Evolutionary conservation across 2,329 filamentous ascomycete species (phyloP).

Genomic region (Penicillium sp.): DNA sequence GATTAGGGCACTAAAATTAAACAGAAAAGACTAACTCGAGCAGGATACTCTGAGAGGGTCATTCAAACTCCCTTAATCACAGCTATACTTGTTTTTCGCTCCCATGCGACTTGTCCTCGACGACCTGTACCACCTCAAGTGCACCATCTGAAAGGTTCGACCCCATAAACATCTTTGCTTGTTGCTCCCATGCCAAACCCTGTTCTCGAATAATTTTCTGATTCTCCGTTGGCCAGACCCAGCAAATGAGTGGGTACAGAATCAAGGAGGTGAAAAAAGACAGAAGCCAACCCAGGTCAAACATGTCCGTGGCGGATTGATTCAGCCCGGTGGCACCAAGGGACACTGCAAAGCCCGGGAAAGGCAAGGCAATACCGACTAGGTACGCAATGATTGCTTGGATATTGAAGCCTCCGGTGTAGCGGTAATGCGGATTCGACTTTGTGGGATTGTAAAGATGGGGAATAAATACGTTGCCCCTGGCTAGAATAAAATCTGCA

Average conservation of each 20-base stretch:
- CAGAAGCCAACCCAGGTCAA: not conserved
- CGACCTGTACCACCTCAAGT: not conserved
- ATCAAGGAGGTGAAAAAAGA: not conserved
- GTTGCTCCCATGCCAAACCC: not conserved
- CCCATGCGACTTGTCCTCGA: not conserved
- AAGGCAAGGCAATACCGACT: not conserved
- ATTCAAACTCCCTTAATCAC: not conserved
- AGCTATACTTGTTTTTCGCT: not conserved
- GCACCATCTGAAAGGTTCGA: not conserved
- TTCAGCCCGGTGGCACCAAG: not conserved
- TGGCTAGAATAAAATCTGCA: not conserved
- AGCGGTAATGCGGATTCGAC: not conserved
- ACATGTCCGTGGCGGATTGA: not conserved
- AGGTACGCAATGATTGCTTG: not conserved
- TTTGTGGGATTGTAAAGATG: not conserved
- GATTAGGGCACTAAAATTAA: too few relatives aligned
- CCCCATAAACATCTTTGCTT: not conserved
- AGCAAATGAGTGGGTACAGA: not conserved
- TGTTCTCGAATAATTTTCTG: not conserved
- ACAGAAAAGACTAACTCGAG: too few relatives aligned
- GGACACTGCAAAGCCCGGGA: not conserved
- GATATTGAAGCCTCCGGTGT: not conserved
- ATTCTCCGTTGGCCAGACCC: not conserved
- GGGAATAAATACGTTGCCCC: not conserved
- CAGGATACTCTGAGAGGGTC: too few relatives aligned